Conservation (phyloP, 768 basidiomycete species). For the Leccinum barrowsii region DNA sequence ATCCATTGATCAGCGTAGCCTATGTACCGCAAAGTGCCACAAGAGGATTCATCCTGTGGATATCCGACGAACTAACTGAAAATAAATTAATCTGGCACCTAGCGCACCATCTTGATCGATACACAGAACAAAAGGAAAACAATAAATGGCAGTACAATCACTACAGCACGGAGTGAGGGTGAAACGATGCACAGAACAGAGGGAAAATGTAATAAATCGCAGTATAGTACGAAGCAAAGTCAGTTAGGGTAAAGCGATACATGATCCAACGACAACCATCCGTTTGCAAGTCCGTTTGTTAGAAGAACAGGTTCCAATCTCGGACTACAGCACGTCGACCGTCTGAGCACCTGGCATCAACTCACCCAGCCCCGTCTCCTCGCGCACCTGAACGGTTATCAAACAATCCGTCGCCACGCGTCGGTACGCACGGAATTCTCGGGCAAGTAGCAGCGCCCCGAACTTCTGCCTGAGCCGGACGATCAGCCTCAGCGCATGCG, state of each 20-base stretch:
- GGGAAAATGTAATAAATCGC: neutral
- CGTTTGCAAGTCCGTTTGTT: neutral
- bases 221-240: neutral
- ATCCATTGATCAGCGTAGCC: no score
- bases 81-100: no score
- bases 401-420: constrained; percentile 14
- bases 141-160: no score
- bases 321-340: neutral
- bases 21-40: no score
- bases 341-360: neutral
- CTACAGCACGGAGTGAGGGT: no score
- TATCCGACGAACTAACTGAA: no score
- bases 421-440: neutral
- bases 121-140: no score
- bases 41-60: no score
- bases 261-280: neutral
- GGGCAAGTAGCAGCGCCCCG: constrained; percentile 2
- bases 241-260: neutral
- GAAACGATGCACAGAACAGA: neutral
- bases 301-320: neutral
- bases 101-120: no score
- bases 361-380: neutral
- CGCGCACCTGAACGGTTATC: neutral
- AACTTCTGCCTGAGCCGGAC: constrained; percentile 5
- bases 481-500: neutral